phyloP scores from a whole-genome alignment of 805 yeast species.

The Trichomonascus vanleenenianus region DNA sequence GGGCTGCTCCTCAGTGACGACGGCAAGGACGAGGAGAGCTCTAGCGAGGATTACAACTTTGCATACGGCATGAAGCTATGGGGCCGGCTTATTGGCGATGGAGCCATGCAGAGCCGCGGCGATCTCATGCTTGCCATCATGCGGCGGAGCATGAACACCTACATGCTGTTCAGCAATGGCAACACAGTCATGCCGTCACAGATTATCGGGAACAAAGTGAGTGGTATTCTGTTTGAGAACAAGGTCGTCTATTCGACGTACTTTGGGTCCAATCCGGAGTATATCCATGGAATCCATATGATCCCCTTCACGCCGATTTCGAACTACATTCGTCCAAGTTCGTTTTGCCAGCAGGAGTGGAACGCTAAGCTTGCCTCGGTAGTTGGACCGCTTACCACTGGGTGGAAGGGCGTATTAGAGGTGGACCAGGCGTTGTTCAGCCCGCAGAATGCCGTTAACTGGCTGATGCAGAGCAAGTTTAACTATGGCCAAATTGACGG shows the following conservation, averaged over 20 bases:
- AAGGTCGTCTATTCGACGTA: constrained; percentile 68
- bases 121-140: constrained; percentile 53
- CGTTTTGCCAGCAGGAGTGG: constrained; percentile 54
- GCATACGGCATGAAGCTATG: constrained; percentile 66
- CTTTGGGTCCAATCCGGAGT: constrained; percentile 56
- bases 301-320: constrained; percentile 61
- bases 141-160: constrained; percentile 46
- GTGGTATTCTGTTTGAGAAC: constrained; percentile 69
- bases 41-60: constrained; percentile 67
- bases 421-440: constrained; percentile 64
- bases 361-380: constrained; percentile 33
- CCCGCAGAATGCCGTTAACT: constrained; percentile 51
- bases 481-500: constrained; percentile 50
- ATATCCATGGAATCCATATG: constrained; percentile 78
- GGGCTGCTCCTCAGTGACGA: constrained; percentile 58
- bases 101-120: constrained; percentile 47
- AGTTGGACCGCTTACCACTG: constrained; percentile 34
- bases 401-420: constrained; percentile 63
- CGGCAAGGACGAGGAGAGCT: constrained; percentile 66
- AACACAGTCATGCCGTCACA: constrained; percentile 47
- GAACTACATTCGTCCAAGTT: constrained; percentile 42
- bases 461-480: constrained; percentile 49
- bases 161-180: constrained; percentile 43
- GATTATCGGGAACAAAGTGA: constrained; percentile 50
- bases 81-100: constrained; percentile 53